phyloP scores from a whole-genome alignment of 345 rosid genomes.

The Lumnitzera littorea region DNA sequence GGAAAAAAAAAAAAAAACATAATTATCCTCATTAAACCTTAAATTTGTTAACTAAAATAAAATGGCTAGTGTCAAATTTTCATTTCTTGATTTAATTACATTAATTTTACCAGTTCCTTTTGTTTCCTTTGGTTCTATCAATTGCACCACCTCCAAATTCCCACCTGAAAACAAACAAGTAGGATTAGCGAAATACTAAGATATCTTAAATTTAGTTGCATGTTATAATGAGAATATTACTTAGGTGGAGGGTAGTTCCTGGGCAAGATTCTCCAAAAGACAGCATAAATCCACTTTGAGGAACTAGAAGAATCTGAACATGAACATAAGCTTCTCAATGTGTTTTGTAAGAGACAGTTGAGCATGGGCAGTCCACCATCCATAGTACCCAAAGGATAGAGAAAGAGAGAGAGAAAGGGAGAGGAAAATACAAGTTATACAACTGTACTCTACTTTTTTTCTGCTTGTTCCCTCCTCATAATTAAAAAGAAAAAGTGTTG shows the following conservation, averaged over 20 bases:
- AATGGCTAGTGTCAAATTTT: neutral
- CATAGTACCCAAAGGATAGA: constrained; percentile 16
- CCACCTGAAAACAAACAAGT: constrained; percentile 48
- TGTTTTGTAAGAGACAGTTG: constrained; percentile 56
- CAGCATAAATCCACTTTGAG: constrained; percentile 72
- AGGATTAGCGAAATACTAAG: neutral
- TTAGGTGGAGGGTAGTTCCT: constrained; percentile 75
- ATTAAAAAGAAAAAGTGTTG: no score
- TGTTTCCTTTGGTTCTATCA: constrained; percentile 64
- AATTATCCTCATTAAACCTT: neutral
- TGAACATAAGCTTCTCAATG: constrained; percentile 46
- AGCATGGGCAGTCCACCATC: constrained; percentile 61
- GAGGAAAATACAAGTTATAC: neutral
- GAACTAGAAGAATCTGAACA: constrained; percentile 38
- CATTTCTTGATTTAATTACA: neutral
- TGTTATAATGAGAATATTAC: constrained; percentile 20
- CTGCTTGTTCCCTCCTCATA: no score
- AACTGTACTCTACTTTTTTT: neutral
- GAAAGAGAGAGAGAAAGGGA: constrained; percentile 4
- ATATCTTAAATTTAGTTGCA: neutral
- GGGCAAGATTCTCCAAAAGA: constrained; percentile 76
- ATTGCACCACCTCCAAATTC: constrained; percentile 55
- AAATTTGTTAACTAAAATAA: neutral
- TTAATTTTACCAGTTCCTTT: constrained; percentile 54
- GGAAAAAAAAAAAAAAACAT: constrained; percentile 3